Evolutionary conservation across 2,329 filamentous ascomycete species (phyloP), one percentile per base, ranked within the genome.

Genomic region (Colletotrichum acutatum): DNA sequence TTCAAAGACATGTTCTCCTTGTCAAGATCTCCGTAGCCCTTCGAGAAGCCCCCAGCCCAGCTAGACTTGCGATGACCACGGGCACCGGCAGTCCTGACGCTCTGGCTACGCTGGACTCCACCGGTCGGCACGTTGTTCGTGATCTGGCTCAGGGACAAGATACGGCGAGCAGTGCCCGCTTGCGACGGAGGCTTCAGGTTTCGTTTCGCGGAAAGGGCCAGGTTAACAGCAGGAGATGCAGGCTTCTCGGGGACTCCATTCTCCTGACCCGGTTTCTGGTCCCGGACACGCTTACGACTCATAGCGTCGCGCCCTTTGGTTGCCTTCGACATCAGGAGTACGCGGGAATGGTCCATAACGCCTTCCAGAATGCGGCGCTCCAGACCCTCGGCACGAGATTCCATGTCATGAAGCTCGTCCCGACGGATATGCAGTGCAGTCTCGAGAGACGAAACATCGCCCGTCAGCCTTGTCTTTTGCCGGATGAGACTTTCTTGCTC

Each of bases 281-380:
- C 82, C 30, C 84, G 78, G 69, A 86, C 85, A 8, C 89, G 85
- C 82, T 91, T 91, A 63, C 89, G 87, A 80, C 83, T 90, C 89
- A 91, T 90, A 73, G 85, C 83, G 66, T 90, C 89, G 6, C 82
- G 82, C 12, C 86, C 83, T 77, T 86, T 86, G 76, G 82, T 84
- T 4, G 89, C 84, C 84, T 94, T 92, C 76, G 91, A 87, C 86
- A 97, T 93, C 71, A 98, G 89, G n/a, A 98, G 88, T 30, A 96
- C 92, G 7, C 96, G 93, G 24, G 96, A 98, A 81, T 98, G 96
- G 78, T 98, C 95, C 84, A 99, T 97, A 75, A 98, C 94, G 30
- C 96, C 95, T 76, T 98, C 96, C 37, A 99, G 86, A 76, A 99
- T 98, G 30, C 97, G 92, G 65, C 95, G 93, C 84, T 99, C 97